Evolutionary conservation across 805 yeast genomes (phyloP).

Genomic region (Isabelozyma pseudorhagii): DNA sequence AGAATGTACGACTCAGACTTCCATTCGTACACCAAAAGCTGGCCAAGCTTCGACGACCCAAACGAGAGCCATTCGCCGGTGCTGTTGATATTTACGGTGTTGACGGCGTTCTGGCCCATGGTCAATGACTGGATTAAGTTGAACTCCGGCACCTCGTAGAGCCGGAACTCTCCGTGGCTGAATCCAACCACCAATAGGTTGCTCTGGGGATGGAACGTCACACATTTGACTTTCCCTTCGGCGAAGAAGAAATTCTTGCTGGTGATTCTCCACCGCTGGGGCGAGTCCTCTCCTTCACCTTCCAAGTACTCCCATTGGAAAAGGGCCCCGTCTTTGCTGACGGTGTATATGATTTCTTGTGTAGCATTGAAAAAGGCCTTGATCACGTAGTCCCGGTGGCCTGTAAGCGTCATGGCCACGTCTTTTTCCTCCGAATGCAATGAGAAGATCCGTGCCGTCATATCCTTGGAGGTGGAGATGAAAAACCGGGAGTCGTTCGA

Average conservation of each 20-base stretch:
- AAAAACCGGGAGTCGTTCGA: constrained; percentile 87
- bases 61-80: constrained; percentile 97
- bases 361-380: constrained; percentile 83
- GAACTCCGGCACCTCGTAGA: constrained; percentile 84
- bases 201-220: constrained; percentile 73
- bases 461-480: constrained; percentile 81
- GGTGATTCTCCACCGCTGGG: constrained; percentile 76
- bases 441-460: constrained; percentile 84
- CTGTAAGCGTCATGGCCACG: constrained; percentile 84
- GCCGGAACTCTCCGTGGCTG: constrained; percentile 82
- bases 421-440: constrained; percentile 59
- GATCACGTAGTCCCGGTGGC: constrained; percentile 87
- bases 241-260: constrained; percentile 72
- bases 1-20: constrained; percentile 93
- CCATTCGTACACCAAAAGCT: constrained; percentile 96
- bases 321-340: constrained; percentile 92
- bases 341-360: constrained; percentile 87
- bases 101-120: constrained; percentile 89
- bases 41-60: constrained; percentile 91
- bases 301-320: constrained; percentile 86
- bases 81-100: constrained; percentile 72
- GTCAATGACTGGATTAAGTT: constrained; percentile 79
- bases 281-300: constrained; percentile 41
- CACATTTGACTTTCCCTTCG: constrained; percentile 71
- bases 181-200: constrained; percentile 86